phyloP scores from a whole-genome alignment of 108 stramenopile species.

The Cyclotella atomus region DNA sequence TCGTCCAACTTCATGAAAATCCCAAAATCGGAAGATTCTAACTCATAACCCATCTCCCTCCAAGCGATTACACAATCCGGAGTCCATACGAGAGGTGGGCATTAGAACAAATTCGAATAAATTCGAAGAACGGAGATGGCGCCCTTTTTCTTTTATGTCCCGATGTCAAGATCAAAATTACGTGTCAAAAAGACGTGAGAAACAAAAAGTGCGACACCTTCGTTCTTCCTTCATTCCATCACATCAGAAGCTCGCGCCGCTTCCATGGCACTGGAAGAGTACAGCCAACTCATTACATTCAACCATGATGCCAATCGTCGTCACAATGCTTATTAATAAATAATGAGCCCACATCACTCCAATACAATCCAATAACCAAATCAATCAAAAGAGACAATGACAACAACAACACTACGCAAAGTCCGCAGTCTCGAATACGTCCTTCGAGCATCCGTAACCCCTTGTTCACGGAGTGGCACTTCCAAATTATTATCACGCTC shows the following conservation, averaged over 20 bases:
- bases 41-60: too few species aligned
- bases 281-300: neutral
- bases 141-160: neutral
- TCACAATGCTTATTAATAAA: too few species aligned
- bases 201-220: neutral
- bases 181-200: neutral
- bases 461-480: neutral
- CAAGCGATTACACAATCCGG: neutral
- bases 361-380: neutral
- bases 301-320: neutral
- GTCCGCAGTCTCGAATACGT: slow-evolving; percentile 8
- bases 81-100: neutral
- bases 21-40: too few species aligned
- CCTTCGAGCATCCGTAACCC: slow-evolving; percentile 1
- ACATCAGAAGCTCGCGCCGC: neutral
- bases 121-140: neutral
- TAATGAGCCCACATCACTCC: neutral
- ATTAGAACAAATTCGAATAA: neutral
- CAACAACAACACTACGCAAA: slow-evolving; percentile 1
- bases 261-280: neutral
- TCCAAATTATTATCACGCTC: too few species aligned
- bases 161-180: neutral
- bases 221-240: neutral
- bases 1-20: too few species aligned
- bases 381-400: neutral